Conservation (phyloP, 352 stramenopile genomes). For the Phytophthora pluvialis region DNA sequence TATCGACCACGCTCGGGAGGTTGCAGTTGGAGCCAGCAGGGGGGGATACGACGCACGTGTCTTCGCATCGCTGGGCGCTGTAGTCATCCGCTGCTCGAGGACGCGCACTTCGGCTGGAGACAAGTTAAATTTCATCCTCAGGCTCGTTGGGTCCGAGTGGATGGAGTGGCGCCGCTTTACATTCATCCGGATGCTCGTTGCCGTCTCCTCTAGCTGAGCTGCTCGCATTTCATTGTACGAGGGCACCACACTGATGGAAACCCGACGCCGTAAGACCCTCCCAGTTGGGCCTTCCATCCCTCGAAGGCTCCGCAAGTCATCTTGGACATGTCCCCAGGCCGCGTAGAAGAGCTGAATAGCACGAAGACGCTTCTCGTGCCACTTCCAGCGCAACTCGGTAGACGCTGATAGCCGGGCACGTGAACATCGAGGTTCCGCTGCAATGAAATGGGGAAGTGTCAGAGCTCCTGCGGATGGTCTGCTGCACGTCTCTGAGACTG, state of each 20-base stretch:
- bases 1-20: background rate
- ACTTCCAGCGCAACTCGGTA: constrained; percentile 46
- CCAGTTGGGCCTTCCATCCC: background rate
- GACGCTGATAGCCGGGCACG: constrained; percentile 27
- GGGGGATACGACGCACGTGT: constrained; percentile 4
- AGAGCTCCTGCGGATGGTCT: background rate
- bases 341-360: constrained; percentile 46
- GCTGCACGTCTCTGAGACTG: background rate
- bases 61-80: background rate
- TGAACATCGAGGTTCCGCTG: background rate
- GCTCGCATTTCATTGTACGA: constrained; percentile 28
- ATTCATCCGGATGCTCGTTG: background rate
- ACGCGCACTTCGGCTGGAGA: constrained; percentile 31
- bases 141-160: constrained; percentile 28
- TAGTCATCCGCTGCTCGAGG: constrained; percentile 32
- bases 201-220: constrained; percentile 4
- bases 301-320: constrained; percentile 17
- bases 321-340: constrained; percentile 29
- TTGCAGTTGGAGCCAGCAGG: constrained; percentile 5
- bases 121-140: constrained; percentile 33
- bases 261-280: constrained; percentile 29
- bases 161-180: constrained; percentile 45
- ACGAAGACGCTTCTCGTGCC: constrained; percentile 50
- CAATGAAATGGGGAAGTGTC: constrained; percentile 4
- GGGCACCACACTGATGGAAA: constrained; percentile 38